Percentiles rank a stretch among this genome's conserved stretches.
These are phyloP conservation scores for Exophiala dermatitidis DNA, from an alignment of 2,329 filamentous ascomycete genomes.

Conservation along the genomic window DNA sequence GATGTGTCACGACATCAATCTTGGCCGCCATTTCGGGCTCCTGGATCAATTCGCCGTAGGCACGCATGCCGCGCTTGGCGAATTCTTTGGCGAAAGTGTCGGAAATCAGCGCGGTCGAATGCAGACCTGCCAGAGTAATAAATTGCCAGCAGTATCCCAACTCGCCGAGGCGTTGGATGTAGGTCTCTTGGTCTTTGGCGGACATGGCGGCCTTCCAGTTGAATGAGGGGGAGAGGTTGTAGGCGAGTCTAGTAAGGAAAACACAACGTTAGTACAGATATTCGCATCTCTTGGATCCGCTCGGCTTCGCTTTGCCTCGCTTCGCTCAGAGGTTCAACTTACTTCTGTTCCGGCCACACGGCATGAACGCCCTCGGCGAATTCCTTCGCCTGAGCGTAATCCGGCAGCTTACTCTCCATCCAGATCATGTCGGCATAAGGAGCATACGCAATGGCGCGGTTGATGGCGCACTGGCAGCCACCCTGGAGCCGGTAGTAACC, in stretches of 20 bases:
- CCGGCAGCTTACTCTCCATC: slow-evolving; percentile 98
- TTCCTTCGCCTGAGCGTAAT: slow-evolving; percentile 82
- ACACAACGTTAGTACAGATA: neutral
- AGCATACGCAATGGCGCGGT: slow-evolving; percentile 82
- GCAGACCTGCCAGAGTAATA: slow-evolving; percentile 95
- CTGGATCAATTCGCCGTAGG: slow-evolving; percentile 94
- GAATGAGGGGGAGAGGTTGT: slow-evolving; percentile 98
- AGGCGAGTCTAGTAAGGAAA: slow-evolving; percentile 64
- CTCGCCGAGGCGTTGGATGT: slow-evolving; percentile 77
- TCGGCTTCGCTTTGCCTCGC: no score
- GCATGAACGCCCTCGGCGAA: slow-evolving; percentile 92
- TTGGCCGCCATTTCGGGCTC: slow-evolving; percentile 90
- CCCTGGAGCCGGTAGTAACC: slow-evolving; percentile 91
- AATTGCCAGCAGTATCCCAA: slow-evolving; percentile 99
- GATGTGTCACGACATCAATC: slow-evolving; percentile 94
- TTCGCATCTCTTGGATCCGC: neutral
- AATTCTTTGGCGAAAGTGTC: slow-evolving; percentile 83
- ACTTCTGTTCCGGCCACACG: slow-evolving; percentile 95
- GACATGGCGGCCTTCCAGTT: slow-evolving; percentile 99
- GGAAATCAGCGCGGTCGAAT: slow-evolving; percentile 88
- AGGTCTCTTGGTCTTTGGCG: slow-evolving; percentile 86
- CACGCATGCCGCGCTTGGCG: slow-evolving; percentile 77
- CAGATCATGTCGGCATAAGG: slow-evolving; percentile 94
- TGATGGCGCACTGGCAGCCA: slow-evolving; percentile 83
- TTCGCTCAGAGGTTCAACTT: slow-evolving; percentile 42